Evolutionary conservation across 805 yeast genomes (phyloP).

Genomic region (Candida xyloterini): DNA sequence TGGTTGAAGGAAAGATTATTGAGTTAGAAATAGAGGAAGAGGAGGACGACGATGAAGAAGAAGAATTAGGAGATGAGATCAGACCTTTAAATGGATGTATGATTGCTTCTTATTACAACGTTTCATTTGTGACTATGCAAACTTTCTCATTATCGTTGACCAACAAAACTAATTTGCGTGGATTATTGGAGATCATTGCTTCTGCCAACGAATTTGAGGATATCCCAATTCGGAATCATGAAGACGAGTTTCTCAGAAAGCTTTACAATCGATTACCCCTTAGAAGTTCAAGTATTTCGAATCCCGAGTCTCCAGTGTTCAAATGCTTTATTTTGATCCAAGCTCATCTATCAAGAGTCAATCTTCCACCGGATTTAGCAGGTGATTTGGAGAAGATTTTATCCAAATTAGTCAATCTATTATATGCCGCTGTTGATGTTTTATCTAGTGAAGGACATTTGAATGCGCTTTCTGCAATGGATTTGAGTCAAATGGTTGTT

Average conservation of each 20-base stretch:
- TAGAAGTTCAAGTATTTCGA: constrained; percentile 37
- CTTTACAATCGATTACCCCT: constrained; percentile 64
- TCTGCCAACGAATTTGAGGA: constrained; percentile 70
- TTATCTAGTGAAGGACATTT: constrained; percentile 77
- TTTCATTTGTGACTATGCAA: constrained; percentile 66
- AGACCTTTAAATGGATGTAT: constrained; percentile 66
- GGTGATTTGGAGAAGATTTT: constrained; percentile 57
- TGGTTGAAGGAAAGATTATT: constrained; percentile 58
- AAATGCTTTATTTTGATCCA: constrained; percentile 77
- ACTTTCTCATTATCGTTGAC: constrained; percentile 50
- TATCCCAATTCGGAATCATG: constrained; percentile 62
- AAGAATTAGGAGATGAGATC: constrained; percentile 42
- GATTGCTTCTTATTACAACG: constrained; percentile 70
- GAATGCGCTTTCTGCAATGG: constrained; percentile 80
- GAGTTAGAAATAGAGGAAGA: constrained; percentile 48
- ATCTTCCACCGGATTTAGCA: constrained; percentile 58
- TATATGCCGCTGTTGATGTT: constrained; percentile 70
- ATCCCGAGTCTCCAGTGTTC: constrained; percentile 51
- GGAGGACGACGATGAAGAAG: constrained; percentile 36
- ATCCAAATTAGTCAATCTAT: constrained; percentile 44
- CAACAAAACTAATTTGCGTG: constrained; percentile 54
- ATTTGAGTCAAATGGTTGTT: constrained; percentile 79
- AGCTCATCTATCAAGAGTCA: constrained; percentile 71
- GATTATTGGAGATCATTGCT: constrained; percentile 61
- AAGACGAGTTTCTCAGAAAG: constrained; percentile 43